Conservation (phyloP, 164 flowering plant species). For the Tetrastigma voinierianum region DNA sequence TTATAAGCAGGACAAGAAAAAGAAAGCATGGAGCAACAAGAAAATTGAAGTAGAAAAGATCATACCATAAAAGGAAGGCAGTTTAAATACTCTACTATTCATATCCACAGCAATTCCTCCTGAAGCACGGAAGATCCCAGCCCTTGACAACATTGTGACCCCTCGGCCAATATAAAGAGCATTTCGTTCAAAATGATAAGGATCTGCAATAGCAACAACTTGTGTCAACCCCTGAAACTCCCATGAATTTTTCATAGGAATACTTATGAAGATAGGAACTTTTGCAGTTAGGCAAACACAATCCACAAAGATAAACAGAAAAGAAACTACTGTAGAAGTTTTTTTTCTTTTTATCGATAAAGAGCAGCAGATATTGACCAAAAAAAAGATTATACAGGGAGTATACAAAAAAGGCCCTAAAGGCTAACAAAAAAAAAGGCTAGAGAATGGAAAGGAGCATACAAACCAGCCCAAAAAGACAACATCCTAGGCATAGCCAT, state of each 20-base stretch:
- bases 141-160: slow-evolving; percentile 75
- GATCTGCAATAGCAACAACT: slow-evolving; percentile 49
- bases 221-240: slow-evolving; percentile 1
- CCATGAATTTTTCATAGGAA: not conserved
- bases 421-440: no score
- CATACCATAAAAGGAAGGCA: slow-evolving; percentile 84
- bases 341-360: no score
- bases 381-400: no score
- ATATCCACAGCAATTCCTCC: slow-evolving; percentile 82
- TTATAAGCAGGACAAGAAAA: not conserved
- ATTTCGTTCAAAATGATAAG: slow-evolving; percentile 61
- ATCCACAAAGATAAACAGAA: not conserved
- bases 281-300: no score
- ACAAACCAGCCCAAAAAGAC: no score
- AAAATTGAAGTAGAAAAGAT: not conserved
- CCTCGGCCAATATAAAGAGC: slow-evolving; percentile 99
- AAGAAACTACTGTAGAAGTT: not conserved
- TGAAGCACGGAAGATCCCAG: slow-evolving; percentile 84
- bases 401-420: no score
- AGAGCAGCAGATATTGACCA: no score
- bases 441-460: no score
- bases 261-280: no score
- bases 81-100: slow-evolving; percentile 60
- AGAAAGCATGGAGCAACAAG: not conserved
- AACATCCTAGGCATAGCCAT: no score